Evolutionary conservation across 1,284 basidiomycete species (phyloP).

Genomic region (Cutaneotrichosporon cavernicola): DNA sequence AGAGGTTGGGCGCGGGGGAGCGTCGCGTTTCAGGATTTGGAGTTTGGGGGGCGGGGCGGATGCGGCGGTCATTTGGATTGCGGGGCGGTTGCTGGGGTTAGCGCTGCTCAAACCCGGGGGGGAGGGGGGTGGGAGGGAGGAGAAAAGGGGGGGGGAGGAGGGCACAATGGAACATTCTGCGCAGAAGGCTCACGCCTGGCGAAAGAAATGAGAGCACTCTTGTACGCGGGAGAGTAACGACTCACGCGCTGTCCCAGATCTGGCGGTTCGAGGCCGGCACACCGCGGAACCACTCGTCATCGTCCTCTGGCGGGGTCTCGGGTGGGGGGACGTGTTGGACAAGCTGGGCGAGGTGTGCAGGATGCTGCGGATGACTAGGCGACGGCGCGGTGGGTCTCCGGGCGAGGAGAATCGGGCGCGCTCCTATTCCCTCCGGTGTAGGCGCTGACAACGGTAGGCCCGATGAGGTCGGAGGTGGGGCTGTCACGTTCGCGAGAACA

Average conservation of each 20-base stretch:
- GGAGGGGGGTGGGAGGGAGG: background rate
- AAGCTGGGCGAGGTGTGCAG: background rate
- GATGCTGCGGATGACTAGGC: background rate
- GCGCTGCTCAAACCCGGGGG: background rate
- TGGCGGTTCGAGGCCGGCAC: conserved; percentile 22
- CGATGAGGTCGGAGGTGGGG: background rate
- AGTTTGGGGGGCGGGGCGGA: conserved; percentile 23
- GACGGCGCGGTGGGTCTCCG: background rate
- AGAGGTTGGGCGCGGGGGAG: background rate
- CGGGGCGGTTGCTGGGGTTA: conserved; percentile 21
- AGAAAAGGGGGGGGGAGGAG: background rate
- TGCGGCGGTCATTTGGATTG: background rate
- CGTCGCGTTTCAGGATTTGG: conserved; percentile 26
- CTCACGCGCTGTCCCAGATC: conserved; percentile 31
- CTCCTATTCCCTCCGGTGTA: background rate
- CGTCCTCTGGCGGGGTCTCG: background rate
- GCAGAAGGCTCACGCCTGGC: background rate
- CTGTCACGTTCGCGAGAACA: background rate
- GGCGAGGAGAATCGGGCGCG: background rate
- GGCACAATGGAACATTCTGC: background rate
- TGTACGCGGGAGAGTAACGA: background rate
- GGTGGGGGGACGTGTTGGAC: too few species aligned
- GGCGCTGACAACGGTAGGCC: background rate
- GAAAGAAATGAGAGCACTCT: too few species aligned
- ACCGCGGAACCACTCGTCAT: conserved; percentile 27